These are phyloP conservation scores for Carallia brachiata DNA, from an alignment of 345 rosid species.

Conservation along the genomic window DNA sequence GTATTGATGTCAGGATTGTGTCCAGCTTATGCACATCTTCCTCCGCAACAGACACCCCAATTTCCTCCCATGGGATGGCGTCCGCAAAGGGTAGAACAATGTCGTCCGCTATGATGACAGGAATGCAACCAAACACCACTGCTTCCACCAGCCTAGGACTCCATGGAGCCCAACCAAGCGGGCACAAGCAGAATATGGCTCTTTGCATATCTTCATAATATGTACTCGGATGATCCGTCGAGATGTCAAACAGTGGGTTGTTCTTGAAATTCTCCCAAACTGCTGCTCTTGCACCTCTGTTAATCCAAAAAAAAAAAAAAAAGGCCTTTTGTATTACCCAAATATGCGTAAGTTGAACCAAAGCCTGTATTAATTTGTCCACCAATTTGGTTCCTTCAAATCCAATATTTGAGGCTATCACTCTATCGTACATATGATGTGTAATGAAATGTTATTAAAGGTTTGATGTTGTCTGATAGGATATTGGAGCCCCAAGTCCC, in stretches of 20 bases:
- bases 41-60: slow-evolving; percentile 86
- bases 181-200: slow-evolving; percentile 88
- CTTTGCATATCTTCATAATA: slow-evolving; percentile 98
- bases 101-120: slow-evolving; percentile 93
- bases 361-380: too few relatives aligned
- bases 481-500: too few relatives aligned
- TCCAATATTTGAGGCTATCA: too few relatives aligned
- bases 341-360: too few relatives aligned
- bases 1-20: slow-evolving; percentile 76
- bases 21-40: slow-evolving; percentile 80
- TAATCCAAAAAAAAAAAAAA: neutral
- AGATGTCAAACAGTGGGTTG: slow-evolving; percentile 91
- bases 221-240: slow-evolving; percentile 90
- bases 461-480: too few relatives aligned
- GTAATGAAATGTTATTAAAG: too few relatives aligned
- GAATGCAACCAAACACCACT: slow-evolving; percentile 97
- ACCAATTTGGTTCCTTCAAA: too few relatives aligned
- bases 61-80: slow-evolving; percentile 99
- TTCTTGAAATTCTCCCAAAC: slow-evolving; percentile 98
- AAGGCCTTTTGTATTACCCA: too few relatives aligned
- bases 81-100: slow-evolving; percentile 92
- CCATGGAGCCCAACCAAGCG: slow-evolving; percentile 99
- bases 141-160: slow-evolving; percentile 98
- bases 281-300: slow-evolving; percentile 97
- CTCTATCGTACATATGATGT: too few relatives aligned